phyloP scores from a whole-genome alignment of 1,284 basidiomycete genomes.

The Heterobasidion parviporum region DNA sequence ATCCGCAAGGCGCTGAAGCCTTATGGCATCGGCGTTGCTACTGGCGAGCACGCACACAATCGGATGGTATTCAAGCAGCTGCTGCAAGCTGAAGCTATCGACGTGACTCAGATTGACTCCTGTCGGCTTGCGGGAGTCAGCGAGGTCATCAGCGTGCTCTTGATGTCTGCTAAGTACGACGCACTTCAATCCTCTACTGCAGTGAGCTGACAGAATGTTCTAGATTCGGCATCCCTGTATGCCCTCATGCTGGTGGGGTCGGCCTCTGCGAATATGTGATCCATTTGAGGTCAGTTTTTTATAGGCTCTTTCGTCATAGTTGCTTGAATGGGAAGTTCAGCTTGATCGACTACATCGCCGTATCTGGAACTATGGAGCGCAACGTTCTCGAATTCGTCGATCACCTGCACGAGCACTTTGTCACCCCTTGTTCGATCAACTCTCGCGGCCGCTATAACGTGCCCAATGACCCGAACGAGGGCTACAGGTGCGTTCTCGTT shows the following conservation, averaged over 20 bases:
- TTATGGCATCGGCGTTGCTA: conserved; percentile 87
- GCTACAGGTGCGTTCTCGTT: conserved; percentile 50
- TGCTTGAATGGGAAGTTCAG: conserved; percentile 24
- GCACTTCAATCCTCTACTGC: conserved; percentile 1
- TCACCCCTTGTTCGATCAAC: conserved; percentile 87
- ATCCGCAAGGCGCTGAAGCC: conserved; percentile 78
- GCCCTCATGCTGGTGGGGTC: conserved; percentile 93
- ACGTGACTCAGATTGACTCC: conserved; percentile 94
- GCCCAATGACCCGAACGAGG: conserved; percentile 55
- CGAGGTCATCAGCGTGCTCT: conserved; percentile 87
- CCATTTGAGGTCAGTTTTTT: conserved; percentile 52
- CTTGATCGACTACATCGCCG: conserved; percentile 87
- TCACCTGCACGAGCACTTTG: conserved; percentile 92
- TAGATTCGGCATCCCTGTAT: conserved; percentile 81
- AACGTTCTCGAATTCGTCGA: conserved; percentile 89
- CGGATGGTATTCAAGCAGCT: conserved; percentile 97
- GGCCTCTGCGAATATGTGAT: conserved; percentile 93
- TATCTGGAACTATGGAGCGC: conserved; percentile 87
- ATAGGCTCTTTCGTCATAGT: neutral
- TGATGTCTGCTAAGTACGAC: conserved; percentile 84
- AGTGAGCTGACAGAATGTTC: neutral
- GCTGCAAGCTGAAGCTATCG: conserved; percentile 87
- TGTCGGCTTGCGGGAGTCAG: conserved; percentile 90
- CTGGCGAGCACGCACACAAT: conserved; percentile 94
- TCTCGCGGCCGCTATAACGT: conserved; percentile 79